Conservation (phyloP, 2,329 filamentous ascomycete species). For the Epicoccum nigrum region DNA sequence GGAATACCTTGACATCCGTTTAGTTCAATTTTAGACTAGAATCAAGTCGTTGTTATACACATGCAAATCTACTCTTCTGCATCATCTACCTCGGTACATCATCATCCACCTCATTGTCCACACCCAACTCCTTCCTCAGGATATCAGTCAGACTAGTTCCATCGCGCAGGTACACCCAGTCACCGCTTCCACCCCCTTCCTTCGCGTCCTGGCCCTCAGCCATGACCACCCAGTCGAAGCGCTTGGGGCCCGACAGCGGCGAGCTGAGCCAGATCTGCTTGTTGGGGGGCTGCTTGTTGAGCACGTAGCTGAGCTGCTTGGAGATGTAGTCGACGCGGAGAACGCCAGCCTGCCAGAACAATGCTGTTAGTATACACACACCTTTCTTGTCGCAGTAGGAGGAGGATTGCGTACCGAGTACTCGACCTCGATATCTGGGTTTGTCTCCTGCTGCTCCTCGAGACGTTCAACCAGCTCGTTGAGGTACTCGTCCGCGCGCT, state of each 20-base stretch:
- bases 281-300: constrained; percentile 99
- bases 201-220: constrained; percentile 79
- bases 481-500: constrained; percentile 77
- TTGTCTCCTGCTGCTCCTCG: constrained; percentile 75
- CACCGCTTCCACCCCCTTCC: constrained; percentile 73
- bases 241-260: constrained; percentile 87
- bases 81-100: constrained; percentile 35
- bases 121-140: constrained; percentile 75
- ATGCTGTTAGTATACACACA: background rate
- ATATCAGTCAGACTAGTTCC: constrained; percentile 76
- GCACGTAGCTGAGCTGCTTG: constrained; percentile 77
- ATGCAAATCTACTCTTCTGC: background rate
- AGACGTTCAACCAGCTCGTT: constrained; percentile 63
- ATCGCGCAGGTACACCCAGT: constrained; percentile 90
- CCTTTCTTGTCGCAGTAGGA: background rate
- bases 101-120: constrained; percentile 56
- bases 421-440: constrained; percentile 83
- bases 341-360: constrained; percentile 74
- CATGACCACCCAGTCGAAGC: constrained; percentile 84
- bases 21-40: too few relatives aligned
- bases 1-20: too few relatives aligned
- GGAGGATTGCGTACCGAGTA: constrained; percentile 67
- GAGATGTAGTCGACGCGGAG: constrained; percentile 74
- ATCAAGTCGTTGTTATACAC: too few relatives aligned
- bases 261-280: constrained; percentile 97